Evolutionary conservation across 805 yeast genomes (phyloP), one percentile per base, ranked within the genome.

Genomic region (Wickerhamomyces silvicola): DNA sequence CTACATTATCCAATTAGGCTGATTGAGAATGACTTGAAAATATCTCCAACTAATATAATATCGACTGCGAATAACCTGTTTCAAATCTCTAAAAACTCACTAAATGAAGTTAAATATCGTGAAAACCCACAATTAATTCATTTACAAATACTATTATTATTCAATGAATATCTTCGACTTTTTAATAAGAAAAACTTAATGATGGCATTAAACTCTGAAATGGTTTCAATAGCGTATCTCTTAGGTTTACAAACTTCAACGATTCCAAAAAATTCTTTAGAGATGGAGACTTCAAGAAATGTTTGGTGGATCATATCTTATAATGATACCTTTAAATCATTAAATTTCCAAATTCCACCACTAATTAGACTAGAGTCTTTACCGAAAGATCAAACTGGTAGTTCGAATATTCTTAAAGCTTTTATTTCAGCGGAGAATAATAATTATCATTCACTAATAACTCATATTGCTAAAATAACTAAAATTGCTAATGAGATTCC

Each of bases 221-320:
- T 46, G 21, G 46, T 45, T 10, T 37, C 52, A 14, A 39, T 46
- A 42, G 41, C 48, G 1, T 46, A 46, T 18, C 36, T 37, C 7
- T 34, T 46, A 9, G 44, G 45, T 1, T 20, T 46, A 6, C 52
- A 46, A 22, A 38, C 41, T 3, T 35, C 35, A 17, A 35, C 37
- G 21, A 43, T 39, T 7, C 48, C 50, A 2, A 39, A 45, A 22
- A 43, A 43, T 18, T 27, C 42, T 2, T 22, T 43, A 15, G 52
- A 46, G 13, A 15, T 37, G 13, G 48, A 45, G 19, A 22, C 31
- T 3, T 26, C 43, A 5, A 42, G 42, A 10, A 37, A 32, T 23
- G 25, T 43, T 1, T 47, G 52, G 52, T 47, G 52, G 52, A 31
- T 40, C 19, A 33, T 47, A 3, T 41, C 48, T 20, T 44, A 38